These are phyloP conservation scores for Straminergon stramineum DNA, from an alignment of 225 moss, liverwort and hornwort genomes.

Conservation along the genomic window DNA sequence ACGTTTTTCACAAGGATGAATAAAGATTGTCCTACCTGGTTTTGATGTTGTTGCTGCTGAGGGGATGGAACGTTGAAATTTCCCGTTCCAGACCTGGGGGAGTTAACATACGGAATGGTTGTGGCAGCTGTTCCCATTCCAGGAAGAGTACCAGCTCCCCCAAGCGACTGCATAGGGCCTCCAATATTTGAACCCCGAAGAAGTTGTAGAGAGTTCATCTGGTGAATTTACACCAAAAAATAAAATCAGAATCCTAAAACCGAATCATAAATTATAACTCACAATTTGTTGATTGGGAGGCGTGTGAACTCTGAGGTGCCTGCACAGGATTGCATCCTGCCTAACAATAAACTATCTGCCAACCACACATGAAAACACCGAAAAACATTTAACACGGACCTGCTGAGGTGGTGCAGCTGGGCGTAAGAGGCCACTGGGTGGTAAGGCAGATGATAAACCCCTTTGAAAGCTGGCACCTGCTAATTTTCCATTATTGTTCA, in stretches of 20 bases:
- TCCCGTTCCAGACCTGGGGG: conserved; percentile 69
- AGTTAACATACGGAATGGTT: conserved; percentile 68
- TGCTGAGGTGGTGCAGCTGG: conserved; percentile 45
- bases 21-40: conserved; percentile 11
- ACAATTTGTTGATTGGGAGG: neutral
- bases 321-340: neutral
- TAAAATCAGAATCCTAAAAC: neutral
- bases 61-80: conserved; percentile 84
- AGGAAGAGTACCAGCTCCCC: conserved; percentile 36
- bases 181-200: conserved; percentile 43
- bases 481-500: neutral
- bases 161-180: conserved; percentile 51
- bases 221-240: neutral
- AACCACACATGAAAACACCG: neutral
- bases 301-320: neutral
- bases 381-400: neutral
- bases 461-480: conserved; percentile 38
- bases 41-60: conserved; percentile 78
- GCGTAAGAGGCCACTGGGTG: conserved; percentile 45
- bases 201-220: conserved; percentile 27
- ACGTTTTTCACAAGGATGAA: neutral
- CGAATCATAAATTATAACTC: neutral
- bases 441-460: conserved; percentile 34
- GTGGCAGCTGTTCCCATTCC: conserved; percentile 57
- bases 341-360: neutral